Percentiles rank a stretch among this genome's conserved stretches.
These are phyloP conservation scores for Mycena polygramma DNA, from an alignment of 768 basidiomycete species.

Conservation along the genomic window DNA sequence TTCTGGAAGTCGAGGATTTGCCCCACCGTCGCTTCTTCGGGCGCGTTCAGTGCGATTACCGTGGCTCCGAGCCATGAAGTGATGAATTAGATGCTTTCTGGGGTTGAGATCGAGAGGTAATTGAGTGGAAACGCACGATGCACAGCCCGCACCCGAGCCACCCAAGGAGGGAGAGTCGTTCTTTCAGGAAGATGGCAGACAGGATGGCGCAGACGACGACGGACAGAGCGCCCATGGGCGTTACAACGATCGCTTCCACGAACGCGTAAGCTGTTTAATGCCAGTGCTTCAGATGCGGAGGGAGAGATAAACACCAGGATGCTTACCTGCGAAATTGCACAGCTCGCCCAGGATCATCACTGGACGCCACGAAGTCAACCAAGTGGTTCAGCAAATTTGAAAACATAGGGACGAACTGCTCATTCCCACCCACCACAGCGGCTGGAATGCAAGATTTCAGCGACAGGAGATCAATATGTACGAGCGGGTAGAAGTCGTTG, in stretches of 20 bases:
- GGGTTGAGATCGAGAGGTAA: too few species aligned
- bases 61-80: constrained; percentile 70
- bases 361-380: constrained; percentile 40
- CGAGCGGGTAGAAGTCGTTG: constrained; percentile 27
- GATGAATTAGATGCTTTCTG: too few species aligned
- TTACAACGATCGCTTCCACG: constrained; percentile 94
- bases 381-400: too few species aligned
- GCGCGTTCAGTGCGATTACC: constrained; percentile 90
- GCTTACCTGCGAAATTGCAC: constrained; percentile 85
- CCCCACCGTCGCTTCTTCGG: constrained; percentile 70
- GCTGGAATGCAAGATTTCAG: constrained; percentile 49
- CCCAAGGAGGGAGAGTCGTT: constrained; percentile 93
- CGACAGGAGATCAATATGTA: too few species aligned
- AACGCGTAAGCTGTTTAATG: too few species aligned
- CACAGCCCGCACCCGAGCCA: constrained; percentile 95
- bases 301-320: too few species aligned
- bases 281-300: too few species aligned
- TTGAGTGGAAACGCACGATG: constrained; percentile 54
- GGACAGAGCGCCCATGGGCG: constrained; percentile 94
- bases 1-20: constrained; percentile 78
- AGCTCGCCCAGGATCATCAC: constrained; percentile 94
- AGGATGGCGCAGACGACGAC: constrained; percentile 95
- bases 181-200: constrained; percentile 92
- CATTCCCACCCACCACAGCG: constrained; percentile 96
- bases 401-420: too few species aligned